Base-by-base conservation (phyloP, 371 early-diverging fungal species). In the Rhizopus stolonifer region DNA sequence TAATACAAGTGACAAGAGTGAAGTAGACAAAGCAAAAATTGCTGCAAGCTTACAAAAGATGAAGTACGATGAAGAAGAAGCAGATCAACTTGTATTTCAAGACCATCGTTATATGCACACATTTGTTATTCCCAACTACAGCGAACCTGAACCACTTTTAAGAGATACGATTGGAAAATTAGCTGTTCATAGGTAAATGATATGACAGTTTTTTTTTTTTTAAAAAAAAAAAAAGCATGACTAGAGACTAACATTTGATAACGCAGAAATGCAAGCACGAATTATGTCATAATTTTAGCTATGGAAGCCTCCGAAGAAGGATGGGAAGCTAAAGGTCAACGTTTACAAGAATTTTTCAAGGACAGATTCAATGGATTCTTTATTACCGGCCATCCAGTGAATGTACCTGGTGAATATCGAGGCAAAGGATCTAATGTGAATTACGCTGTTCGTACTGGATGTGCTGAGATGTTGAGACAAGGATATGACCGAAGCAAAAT, bases 391-490 rank as follows among this genome's bases (percentile, higher is more conserved):
- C 91, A 91, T 67, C 90, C 90, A 19, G 50, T 62, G 14, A 77
- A 80, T 54, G 59, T 82, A 15, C 82, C 83, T 9, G 88, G 87
- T 36, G 90, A 91, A 65, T 82, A 83, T 43, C 81, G 89, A 26
- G 91, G 91, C 31, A 91, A 91, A 59, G 83, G 83, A 39, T 72
- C 79, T 38, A 91, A 91, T 57, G 88, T 88, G 9, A 82, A 86
- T 2, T 87, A 83, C 73, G 89, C 89, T 68, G 82, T 84, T 17
- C 67, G 71, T 14, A 38, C 49, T 19, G 72, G 70, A 23, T 65
- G 69, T 46, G 49, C 53, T 15, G 64, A 65, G 32, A 56, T 74
- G 58, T 25, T 65, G 11, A 54, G 56, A 17, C 64, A 63, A 24
- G 67, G 69, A n/a, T 65, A 71, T 33, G 78, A 80, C 52, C 64